phyloP scores from a whole-genome alignment of 2,329 filamentous ascomycete genomes.

The Penicillium expansum region DNA sequence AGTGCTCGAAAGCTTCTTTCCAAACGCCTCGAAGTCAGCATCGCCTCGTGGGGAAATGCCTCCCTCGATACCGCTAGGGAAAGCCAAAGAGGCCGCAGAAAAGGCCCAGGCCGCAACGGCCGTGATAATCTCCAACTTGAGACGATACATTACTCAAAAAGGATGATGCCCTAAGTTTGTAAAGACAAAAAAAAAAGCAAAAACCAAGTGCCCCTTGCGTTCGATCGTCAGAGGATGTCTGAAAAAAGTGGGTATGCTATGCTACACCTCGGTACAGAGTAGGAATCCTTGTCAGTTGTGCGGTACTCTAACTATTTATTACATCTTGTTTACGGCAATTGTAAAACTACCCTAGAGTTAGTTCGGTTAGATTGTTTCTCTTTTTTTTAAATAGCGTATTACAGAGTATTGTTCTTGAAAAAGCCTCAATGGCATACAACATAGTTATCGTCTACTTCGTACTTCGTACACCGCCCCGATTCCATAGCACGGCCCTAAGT shows the following conservation, averaged over 20 bases:
- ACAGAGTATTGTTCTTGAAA: background rate
- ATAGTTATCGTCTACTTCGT: too few species aligned
- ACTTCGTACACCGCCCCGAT: too few species aligned
- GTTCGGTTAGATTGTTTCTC: background rate
- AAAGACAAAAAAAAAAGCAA: background rate
- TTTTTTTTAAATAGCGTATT: background rate
- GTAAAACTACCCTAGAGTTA: background rate
- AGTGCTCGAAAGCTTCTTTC: slow-evolving; percentile 32
- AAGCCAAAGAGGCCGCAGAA: slow-evolving; percentile 9
- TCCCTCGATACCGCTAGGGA: slow-evolving; percentile 1
- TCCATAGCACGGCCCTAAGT: too few species aligned
- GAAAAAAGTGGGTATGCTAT: background rate
- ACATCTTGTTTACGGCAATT: background rate
- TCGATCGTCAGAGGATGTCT: background rate
- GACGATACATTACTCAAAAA: background rate
- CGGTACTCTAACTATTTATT: background rate
- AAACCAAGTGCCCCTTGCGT: background rate
- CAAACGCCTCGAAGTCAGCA: slow-evolving; percentile 19
- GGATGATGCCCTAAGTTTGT: background rate
- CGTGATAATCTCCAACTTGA: slow-evolving; percentile 8
- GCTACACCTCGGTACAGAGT: background rate
- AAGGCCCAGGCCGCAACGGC: slow-evolving; percentile 29
- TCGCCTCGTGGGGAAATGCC: slow-evolving; percentile 14
- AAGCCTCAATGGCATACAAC: background rate
- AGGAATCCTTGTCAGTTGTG: background rate